Base-by-base conservation (phyloP, 2,329 filamentous ascomycete species). In the Sporothrix pseudoabietina region DNA sequence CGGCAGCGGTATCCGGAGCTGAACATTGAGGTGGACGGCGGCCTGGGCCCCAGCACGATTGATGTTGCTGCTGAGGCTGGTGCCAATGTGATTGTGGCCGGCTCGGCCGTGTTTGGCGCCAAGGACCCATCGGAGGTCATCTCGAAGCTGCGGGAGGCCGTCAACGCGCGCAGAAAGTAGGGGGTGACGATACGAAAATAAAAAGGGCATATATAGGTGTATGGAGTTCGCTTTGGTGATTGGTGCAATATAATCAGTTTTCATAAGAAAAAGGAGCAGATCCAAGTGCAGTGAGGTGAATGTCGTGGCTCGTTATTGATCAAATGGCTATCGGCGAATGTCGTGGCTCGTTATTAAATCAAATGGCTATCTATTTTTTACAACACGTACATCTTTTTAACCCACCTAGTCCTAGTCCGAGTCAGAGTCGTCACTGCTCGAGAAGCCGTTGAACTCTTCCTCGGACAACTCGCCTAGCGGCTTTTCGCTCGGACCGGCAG, bases 71-170 rank as follows among this genome's bases (percentile, higher is more conserved):
- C 96, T 0, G 94, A 97, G 75, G 96, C 96, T 0, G 96, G 96
- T 47, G 96, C 96, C 72, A 99, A 99, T 79, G 96, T 99, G 73
- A 99, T 99, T 79, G 96, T 99, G 70, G 95, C 96, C 12, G 96
- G 96, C 41, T 97, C 93, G 79, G 96, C 96, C 55, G 94, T 99
- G 8, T 99, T 98, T 82, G 94, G 94, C 49, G 95, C 96, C 22
- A 87, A 94, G 79, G 93, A 97, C 79, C 96, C 96, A 0, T 88
- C 88, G 6, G 92, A 96, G 77, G 94, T 98, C 32, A 98, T 99
- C 80, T 83, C 87, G n/a, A 85, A 92, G 81, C 84, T 99, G 79
- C 88, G 94, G 77, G 89, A 92, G 74, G 88, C 93, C 2, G 94
- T 99, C 3, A 89, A 98, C 71, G 88, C 87, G 78, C 82, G 82